These are phyloP conservation scores for Rhizophagus sp. DNA, from an alignment of 192 early-diverging fungal species.

Conservation along the genomic window DNA sequence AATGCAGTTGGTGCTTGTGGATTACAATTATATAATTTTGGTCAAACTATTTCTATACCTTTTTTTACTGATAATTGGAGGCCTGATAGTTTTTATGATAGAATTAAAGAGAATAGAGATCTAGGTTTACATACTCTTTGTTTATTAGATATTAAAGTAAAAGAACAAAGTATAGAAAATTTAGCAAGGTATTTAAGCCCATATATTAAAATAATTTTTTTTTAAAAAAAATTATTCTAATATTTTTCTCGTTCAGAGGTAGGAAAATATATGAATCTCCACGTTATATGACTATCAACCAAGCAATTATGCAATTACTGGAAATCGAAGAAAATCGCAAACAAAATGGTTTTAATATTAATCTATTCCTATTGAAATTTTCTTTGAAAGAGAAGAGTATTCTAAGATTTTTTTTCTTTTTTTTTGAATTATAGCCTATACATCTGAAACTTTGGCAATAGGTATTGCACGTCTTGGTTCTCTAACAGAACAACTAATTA, in stretches of 20 bases:
- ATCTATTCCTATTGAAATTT: neutral
- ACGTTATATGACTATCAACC: constrained; percentile 96
- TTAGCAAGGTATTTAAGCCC: constrained; percentile 64
- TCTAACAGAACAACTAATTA: constrained; percentile 73
- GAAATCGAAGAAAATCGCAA: constrained; percentile 84
- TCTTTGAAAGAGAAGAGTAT: neutral
- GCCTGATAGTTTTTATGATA: constrained; percentile 95
- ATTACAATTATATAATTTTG: constrained; percentile 96
- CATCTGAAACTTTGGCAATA: constrained; percentile 80
- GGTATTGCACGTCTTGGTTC: constrained; percentile 91
- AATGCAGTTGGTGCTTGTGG: constrained; percentile 96
- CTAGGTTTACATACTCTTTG: constrained; percentile 93
- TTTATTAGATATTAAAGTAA: constrained; percentile 96
- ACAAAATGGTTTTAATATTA: constrained; percentile 49
- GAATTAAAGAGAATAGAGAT: constrained; percentile 82
- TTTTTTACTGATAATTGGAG: constrained; percentile 97
- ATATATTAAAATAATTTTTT: neutral
- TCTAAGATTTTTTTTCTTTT: neutral
- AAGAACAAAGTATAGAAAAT: constrained; percentile 96
- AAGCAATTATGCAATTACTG: constrained; percentile 88
- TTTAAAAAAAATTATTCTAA: neutral
- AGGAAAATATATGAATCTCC: constrained; percentile 96
- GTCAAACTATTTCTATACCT: constrained; percentile 97
- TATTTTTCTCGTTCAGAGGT: constrained; percentile 49
- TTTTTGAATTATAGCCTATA: constrained; percentile 57